phyloP scores from a whole-genome alignment of 108 stramenopile genomes.

The Skeletonema marinoi region DNA sequence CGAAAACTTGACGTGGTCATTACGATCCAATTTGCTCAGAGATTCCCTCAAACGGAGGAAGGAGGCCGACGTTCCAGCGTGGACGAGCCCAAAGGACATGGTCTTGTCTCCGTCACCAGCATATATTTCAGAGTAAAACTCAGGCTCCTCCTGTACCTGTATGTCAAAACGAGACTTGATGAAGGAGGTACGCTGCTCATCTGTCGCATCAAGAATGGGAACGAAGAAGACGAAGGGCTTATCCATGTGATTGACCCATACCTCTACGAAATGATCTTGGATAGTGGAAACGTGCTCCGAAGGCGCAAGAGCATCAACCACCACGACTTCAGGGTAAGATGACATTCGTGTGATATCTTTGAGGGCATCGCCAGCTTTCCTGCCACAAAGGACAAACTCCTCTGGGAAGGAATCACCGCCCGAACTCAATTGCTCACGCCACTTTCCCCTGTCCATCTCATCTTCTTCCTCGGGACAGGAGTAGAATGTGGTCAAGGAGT shows the following conservation, averaged over 20 bases:
- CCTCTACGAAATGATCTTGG: conserved; percentile 22
- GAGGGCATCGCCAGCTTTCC: no score
- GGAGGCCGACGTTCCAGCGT: not conserved
- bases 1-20: conserved; percentile 22
- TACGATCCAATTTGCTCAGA: not conserved
- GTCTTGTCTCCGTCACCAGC: conserved; percentile 41
- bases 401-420: conserved; percentile 7
- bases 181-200: conserved; percentile 28
- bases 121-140: conserved; percentile 43
- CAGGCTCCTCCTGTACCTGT: conserved; percentile 26
- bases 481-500: conserved; percentile 31
- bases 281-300: no score
- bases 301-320: no score
- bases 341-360: no score
- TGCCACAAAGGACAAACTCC: no score
- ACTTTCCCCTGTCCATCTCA: conserved; percentile 28
- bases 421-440: conserved; percentile 21
- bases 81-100: conserved; percentile 48
- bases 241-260: conserved; percentile 9
- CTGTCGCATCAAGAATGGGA: conserved; percentile 35
- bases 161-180: conserved; percentile 36
- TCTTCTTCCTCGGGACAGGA: conserved; percentile 21
- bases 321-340: no score
- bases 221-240: conserved; percentile 28
- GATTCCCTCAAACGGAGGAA: no score